Evolutionary conservation across 2,329 filamentous ascomycete species (phyloP).

Genomic region (Achaetomium macrosporum): DNA sequence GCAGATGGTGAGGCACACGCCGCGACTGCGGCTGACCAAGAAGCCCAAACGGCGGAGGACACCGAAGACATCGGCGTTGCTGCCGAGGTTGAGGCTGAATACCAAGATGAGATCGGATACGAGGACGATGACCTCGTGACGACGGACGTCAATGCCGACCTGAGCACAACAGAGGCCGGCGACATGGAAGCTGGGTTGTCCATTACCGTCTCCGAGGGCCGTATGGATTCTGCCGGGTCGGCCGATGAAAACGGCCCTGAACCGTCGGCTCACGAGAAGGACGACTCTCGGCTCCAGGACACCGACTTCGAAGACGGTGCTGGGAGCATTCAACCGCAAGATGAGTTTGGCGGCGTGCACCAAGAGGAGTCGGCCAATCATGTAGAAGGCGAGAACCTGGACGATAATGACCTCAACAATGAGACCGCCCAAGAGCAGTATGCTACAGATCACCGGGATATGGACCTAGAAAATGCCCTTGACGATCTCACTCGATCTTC

Average conservation of each 20-base stretch:
- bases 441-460: slow-evolving; percentile 6
- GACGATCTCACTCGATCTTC: slow-evolving; percentile 9
- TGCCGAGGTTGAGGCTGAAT: slow-evolving; percentile 9
- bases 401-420: slow-evolving; percentile 1
- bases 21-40: background rate
- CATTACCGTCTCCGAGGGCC: background rate
- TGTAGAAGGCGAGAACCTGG: background rate
- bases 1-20: slow-evolving; percentile 11
- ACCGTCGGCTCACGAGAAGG: background rate
- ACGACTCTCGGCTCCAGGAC: background rate
- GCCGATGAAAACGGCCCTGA: background rate
- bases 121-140: slow-evolving; percentile 25
- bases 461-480: slow-evolving; percentile 22
- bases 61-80: slow-evolving; percentile 14
- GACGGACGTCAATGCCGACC: background rate
- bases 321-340: background rate
- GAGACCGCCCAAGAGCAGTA: slow-evolving; percentile 3
- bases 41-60: slow-evolving; percentile 5
- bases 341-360: background rate
- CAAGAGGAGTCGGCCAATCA: background rate
- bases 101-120: slow-evolving; percentile 34
- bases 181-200: background rate
- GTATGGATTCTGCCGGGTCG: background rate
- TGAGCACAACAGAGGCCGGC: background rate
- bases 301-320: background rate